phyloP scores from a whole-genome alignment of 805 yeast genomes.

The Kuraishia ogatae region DNA sequence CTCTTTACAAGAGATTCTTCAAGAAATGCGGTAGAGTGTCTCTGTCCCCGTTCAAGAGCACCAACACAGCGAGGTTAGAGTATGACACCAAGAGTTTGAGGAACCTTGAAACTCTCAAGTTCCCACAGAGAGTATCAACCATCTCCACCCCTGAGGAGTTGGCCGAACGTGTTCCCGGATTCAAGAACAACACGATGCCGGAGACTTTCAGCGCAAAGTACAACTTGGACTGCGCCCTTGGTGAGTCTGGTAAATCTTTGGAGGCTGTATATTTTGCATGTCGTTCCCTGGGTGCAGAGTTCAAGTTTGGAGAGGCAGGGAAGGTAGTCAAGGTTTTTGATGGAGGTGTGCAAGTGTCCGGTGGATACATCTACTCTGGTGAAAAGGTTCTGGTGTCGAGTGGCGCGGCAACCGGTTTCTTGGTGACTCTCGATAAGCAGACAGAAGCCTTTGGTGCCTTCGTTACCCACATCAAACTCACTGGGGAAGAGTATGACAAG shows the following conservation, averaged over 20 bases:
- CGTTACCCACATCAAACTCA: slow-evolving; percentile 29
- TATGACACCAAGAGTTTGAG: slow-evolving; percentile 29
- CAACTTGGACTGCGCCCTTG: slow-evolving; percentile 35
- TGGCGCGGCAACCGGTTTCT: slow-evolving; percentile 31
- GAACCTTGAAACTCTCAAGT: slow-evolving; percentile 20
- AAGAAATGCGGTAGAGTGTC: slow-evolving; percentile 33
- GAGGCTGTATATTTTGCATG: slow-evolving; percentile 21
- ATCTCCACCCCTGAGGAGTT: slow-evolving; percentile 22
- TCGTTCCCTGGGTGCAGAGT: slow-evolving; percentile 22
- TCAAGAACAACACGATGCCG: slow-evolving; percentile 9
- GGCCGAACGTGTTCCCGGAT: slow-evolving; percentile 13
- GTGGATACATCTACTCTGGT: slow-evolving; percentile 22
- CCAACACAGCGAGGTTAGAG: slow-evolving; percentile 22
- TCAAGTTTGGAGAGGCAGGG: slow-evolving; percentile 24
- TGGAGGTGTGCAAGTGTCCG: slow-evolving; percentile 12
- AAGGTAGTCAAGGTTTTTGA: slow-evolving; percentile 11
- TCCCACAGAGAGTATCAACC: slow-evolving; percentile 17
- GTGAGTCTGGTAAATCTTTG: slow-evolving; percentile 31
- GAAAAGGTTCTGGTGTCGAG: slow-evolving; percentile 25
- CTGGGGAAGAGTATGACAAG: slow-evolving; percentile 24
- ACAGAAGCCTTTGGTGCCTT: slow-evolving; percentile 31
- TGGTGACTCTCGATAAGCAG: slow-evolving; percentile 22
- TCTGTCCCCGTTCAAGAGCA: slow-evolving; percentile 21
- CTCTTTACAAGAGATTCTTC: slow-evolving; percentile 23
- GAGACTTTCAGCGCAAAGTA: slow-evolving; percentile 11